Base-by-base conservation (phyloP, 2,329 filamentous ascomycete species). In the Balansia obtecta region DNA sequence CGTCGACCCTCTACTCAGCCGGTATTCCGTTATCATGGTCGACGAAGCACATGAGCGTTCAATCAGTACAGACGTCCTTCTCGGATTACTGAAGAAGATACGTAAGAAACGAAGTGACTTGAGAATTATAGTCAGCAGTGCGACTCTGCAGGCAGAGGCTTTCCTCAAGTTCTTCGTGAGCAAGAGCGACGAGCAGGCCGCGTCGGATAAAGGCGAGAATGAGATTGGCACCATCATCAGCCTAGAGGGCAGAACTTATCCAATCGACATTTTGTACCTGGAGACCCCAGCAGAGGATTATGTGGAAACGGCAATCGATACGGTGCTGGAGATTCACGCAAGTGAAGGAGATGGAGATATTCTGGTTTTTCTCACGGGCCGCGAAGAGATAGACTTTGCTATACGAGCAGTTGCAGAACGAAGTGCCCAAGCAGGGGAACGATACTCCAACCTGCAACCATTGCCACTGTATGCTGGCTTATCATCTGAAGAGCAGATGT, bases 31-130 rank as follows among this genome's bases (percentile, higher is more conserved):
- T 43, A 88, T 98, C 59, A 96, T 98, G 88, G 86, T 98, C 8
- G 93, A 98, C 63, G 91, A 97, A 68, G 93, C 91, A 7, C 93
- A 98, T 63, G 91, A 97, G 67, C 77, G 93, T 49, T 95, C 89
- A 46, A 77, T 97, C 52, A 94, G 88, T 64, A 95, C 90, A 0
- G 93, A 98, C 62, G 80, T 98, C 12, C 73, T 97, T 8, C 76
- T 98, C 3, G 91, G 93, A 0, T 71, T 97, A 13, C 68, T 98
- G 39, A 96, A 95, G 65, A 97, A 97, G 65, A 91, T 98, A 47
- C 71, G 81, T 50, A 88, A 80, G 64, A 85, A 81, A 60, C 76
- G 93, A 42, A 78, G 85, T 8, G 90, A 96, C 52, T 68, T 97
- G 48, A 81, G 89, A 18, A 85, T 97, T 54, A 83, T 98, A 47